Evolutionary conservation across 441 rosid genomes (phyloP), one percentile per base, ranked within the genome.

Genomic region (Mallotus japonicus): DNA sequence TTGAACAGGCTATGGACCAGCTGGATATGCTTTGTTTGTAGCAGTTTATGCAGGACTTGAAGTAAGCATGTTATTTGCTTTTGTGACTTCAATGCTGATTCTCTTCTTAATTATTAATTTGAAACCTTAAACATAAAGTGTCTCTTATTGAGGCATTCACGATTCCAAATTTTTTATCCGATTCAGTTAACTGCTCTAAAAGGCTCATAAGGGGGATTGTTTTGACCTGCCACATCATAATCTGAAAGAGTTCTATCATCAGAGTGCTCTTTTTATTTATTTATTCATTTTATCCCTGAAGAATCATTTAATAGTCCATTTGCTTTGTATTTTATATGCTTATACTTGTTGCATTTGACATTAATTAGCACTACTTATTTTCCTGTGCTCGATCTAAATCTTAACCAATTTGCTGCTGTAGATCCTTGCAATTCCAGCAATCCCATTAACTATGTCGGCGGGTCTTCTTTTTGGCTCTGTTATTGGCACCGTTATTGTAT

Each of bases 371-470:
- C 13, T 47, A 16, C 8, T 64, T 64, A 15, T 44, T 60, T 37
- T 6, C 19, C 5, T n/a, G 78, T 75, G 22, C 56, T 12, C 46
- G 24, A 70, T 16, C 57, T 24, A 28, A 61, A 64, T n/a, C 12
- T 64, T 65, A 50, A 22, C 8, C 72, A 63, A 13, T 75, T 22
- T 50, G 19, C 77, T 56, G 12, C 44, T 78, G 24, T 74, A 95
- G 99, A 84, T 95, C 76, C 87, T 95, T 81, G 99, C 99, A 17
- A 91, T 95, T 82, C 99, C 99, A 1, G 98, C 99, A 60, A 87
- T 95, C 72, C 99, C 99, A 13, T 84, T 95, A 83, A 95, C 99
- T 20, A 91, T 95, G 98, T 91, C 99, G 22, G 98, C 99, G 70
- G 99, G 99, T 82, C 97, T 95, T 86, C 97, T 95, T 81, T 95